Evolutionary conservation across 23 red algal genomes (phyloP).

Genomic region (Gracilaria caudata): DNA sequence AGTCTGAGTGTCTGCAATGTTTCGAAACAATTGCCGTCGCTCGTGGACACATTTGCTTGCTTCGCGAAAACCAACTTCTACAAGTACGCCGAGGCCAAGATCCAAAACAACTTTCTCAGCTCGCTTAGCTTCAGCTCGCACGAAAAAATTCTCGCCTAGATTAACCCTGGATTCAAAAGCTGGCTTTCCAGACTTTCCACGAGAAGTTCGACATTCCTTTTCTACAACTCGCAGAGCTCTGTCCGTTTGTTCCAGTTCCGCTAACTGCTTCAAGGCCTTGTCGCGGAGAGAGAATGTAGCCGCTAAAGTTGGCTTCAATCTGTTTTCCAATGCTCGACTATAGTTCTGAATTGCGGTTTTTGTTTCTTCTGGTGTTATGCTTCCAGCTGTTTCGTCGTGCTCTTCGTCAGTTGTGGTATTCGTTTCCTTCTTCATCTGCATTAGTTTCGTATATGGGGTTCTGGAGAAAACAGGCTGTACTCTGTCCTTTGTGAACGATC

Average conservation of each 20-base stretch:
- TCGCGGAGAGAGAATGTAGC: conserved; percentile 17
- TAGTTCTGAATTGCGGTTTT: conserved; percentile 32
- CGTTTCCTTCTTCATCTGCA: not conserved
- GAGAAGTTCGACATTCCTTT: not conserved
- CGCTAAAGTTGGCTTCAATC: conserved; percentile 25
- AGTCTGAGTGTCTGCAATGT: not conserved
- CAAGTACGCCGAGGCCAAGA: conserved; percentile 41
- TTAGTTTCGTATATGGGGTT: not conserved
- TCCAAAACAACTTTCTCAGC: conserved; percentile 23
- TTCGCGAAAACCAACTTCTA: conserved; percentile 22
- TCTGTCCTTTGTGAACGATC: not conserved
- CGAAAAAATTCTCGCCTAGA: conserved; percentile 43
- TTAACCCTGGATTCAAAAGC: conserved; percentile 31
- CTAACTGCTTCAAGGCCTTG: conserved; percentile 1
- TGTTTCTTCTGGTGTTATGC: not conserved
- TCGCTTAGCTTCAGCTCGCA: conserved; percentile 4
- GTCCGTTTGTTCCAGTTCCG: conserved; percentile 32
- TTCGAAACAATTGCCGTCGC: conserved; percentile 7
- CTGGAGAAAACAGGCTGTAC: not conserved
- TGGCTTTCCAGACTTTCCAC: conserved; percentile 2
- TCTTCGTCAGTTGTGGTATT: not conserved
- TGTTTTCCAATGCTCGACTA: conserved; percentile 12
- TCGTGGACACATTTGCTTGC: not conserved
- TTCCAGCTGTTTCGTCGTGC: not conserved
- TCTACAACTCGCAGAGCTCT: conserved; percentile 21